Evolutionary conservation across 495 filamentous ascomycete species (phyloP).

Genomic region (Letharia columbiana): DNA sequence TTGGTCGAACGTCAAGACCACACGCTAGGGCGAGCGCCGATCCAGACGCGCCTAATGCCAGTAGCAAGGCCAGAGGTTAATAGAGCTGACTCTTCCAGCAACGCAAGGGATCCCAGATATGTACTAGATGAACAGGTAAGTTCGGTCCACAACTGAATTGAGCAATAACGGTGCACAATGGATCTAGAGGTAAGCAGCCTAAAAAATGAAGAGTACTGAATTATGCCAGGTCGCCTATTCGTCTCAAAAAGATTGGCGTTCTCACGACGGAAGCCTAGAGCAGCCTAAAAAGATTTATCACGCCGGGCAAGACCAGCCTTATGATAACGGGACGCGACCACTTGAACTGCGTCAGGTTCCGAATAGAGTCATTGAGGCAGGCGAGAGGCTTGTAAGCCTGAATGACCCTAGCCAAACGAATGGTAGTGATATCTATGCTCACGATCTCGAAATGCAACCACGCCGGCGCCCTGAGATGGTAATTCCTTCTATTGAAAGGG

Average conservation of each 20-base stretch:
- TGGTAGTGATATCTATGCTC: background rate
- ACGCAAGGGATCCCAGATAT: background rate
- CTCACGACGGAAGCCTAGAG: background rate
- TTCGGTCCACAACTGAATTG: background rate
- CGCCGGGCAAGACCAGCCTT: background rate
- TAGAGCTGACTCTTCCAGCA: background rate
- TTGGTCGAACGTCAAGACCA: background rate
- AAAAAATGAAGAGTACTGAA: conserved; percentile 9
- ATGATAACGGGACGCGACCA: background rate
- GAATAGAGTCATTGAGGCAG: background rate
- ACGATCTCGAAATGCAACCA: background rate
- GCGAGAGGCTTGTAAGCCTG: background rate
- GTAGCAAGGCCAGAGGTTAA: background rate
- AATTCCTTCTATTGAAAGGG: conserved; percentile 15
- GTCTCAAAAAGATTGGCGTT: background rate
- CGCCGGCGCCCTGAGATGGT: conserved; percentile 9
- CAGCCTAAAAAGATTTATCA: background rate
- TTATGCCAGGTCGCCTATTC: conserved; percentile 1
- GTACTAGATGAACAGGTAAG: conserved; percentile 9
- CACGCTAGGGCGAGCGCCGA: background rate
- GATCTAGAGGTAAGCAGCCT: conserved; percentile 8
- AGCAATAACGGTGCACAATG: background rate
- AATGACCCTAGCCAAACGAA: background rate
- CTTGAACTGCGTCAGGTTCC: background rate
- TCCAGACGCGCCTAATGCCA: background rate